phyloP scores from a whole-genome alignment of 139 green algal genomes.

The Limnomonas spitsbergensis region DNA sequence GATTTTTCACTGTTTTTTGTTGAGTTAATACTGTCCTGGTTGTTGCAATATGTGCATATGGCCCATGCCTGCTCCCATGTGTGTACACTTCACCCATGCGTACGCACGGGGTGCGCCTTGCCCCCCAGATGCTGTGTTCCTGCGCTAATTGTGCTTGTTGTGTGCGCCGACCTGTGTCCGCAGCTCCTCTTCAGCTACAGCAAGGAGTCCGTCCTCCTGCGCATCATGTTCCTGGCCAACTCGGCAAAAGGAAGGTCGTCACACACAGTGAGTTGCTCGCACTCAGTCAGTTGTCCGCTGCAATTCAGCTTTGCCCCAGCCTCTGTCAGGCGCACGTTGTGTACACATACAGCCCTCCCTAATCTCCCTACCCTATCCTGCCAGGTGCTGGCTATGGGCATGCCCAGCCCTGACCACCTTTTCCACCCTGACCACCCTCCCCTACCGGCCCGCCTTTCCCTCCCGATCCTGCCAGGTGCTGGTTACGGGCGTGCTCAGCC shows the following conservation, averaged over 20 bases:
- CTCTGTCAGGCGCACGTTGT: neutral
- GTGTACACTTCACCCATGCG: neutral
- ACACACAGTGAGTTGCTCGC: constrained; percentile 21
- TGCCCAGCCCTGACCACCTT: neutral
- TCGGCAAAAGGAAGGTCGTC: constrained; percentile 18
- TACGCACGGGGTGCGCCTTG: neutral
- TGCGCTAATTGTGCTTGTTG: too few species aligned
- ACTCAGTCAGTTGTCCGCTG: neutral
- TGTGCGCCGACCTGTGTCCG: too few species aligned
- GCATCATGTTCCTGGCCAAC: constrained; percentile 68
- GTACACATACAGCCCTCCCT: neutral
- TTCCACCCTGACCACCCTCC: neutral
- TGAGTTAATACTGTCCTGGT: constrained; percentile 2
- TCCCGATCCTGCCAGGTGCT: too few species aligned
- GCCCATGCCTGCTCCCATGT: neutral
- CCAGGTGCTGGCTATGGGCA: neutral
- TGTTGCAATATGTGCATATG: neutral
- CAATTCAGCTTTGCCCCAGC: neutral
- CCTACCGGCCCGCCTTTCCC: too few species aligned
- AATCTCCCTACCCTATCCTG: too few species aligned
- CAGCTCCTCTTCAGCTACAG: constrained; percentile 63
- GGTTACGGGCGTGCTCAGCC: neutral
- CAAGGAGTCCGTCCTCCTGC: constrained; percentile 58
- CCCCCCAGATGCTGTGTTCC: neutral
- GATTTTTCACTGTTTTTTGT: neutral